Evolutionary conservation across 176 grass and related monocot genomes (phyloP), one percentile per base, ranked within the genome.

Genomic region (Dendrocalamus sinicus): DNA sequence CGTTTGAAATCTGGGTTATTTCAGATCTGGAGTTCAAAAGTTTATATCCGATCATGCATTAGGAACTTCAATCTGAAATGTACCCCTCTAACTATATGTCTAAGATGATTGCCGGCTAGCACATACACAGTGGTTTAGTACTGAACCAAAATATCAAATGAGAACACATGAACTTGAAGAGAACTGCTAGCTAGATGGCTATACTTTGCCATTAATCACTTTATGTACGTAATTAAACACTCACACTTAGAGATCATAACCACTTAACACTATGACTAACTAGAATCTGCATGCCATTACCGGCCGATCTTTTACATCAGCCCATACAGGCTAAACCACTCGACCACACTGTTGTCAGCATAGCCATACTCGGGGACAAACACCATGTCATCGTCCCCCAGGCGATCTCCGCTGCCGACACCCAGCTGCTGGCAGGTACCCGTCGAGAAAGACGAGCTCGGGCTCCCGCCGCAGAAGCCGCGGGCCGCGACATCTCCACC

Each of bases 361-460:
- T 91, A 85, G 72, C 35, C 77, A 10, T 77, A 91, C 44, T 85
- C 89, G 8, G 89, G 89, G 47, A 81, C 70, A 8, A 62, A 85
- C 76, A 77, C 32, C 24, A 85, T 81, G 54, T 76, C 89, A 72
- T 88, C 85, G 35, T 84, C 61, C 51, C 61, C 80, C 15, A 84
- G 67, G 60, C 16, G 51, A 67, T 76, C 73, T n/a, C 63, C 75
- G 17, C 44, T 70, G 70, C 43, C 53, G 68, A 50, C 63, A 26
- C 89, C 83, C 12, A n/a, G 81, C 80, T 84, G 85, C 22, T 90
- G 92, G 87, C 88, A 91, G 17, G 88, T 91, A 4, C 86, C 86
- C 3, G 86, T 88, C 0, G 96, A 97, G 75, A 97, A 94, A 4
- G 95, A 94, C 9, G 92, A 99, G 84, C 72, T 96, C 16, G 96